A percentile compares a stretch with the other conserved stretches of the same genome.
These are phyloP conservation scores for Chlorokybus atmophyticus DNA, from an alignment of 139 green algal genomes.

Conservation along the genomic window DNA sequence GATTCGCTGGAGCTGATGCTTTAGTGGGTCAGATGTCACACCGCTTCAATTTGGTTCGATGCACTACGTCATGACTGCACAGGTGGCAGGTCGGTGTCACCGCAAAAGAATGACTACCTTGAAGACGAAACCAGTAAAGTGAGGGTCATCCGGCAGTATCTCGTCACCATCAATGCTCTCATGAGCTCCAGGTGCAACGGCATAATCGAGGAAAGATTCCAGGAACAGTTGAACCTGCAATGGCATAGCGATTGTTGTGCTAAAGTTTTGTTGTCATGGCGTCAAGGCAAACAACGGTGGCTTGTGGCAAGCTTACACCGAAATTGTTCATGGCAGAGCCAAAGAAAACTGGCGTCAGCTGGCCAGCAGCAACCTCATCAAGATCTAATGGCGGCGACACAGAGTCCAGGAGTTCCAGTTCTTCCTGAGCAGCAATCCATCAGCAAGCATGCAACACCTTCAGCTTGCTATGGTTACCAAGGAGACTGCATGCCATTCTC, in stretches of 20 bases:
- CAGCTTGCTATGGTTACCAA: too few relatives aligned
- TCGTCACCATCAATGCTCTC: slow-evolving; percentile 21
- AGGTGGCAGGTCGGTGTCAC: too few relatives aligned
- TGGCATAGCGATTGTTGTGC: slow-evolving; percentile 7
- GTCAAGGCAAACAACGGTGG: not conserved
- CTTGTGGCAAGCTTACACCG: slow-evolving; percentile 11
- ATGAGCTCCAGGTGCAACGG: slow-evolving; percentile 13
- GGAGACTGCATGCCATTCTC: too few relatives aligned
- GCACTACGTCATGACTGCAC: too few relatives aligned
- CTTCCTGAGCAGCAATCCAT: too few relatives aligned
- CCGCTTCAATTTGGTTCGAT: too few relatives aligned
- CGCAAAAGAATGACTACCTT: too few relatives aligned
- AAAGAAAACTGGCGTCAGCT: slow-evolving; percentile 62
- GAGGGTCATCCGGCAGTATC: slow-evolving; percentile 26
- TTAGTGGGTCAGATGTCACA: too few relatives aligned
- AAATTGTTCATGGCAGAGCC: slow-evolving; percentile 63
- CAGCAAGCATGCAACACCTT: too few relatives aligned
- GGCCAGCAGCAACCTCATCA: slow-evolving; percentile 37
- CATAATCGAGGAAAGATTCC: slow-evolving; percentile 35
- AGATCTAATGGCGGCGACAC: slow-evolving; percentile 47
- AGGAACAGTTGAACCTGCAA: slow-evolving; percentile 57
- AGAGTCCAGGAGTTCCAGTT: slow-evolving; percentile 60
- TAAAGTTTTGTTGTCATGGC: not conserved
- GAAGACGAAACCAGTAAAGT: slow-evolving; percentile 58
- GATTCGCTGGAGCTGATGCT: too few relatives aligned